These are phyloP conservation scores for Waitea zeae DNA, from an alignment of 1,284 basidiomycete species.

Conservation along the genomic window DNA sequence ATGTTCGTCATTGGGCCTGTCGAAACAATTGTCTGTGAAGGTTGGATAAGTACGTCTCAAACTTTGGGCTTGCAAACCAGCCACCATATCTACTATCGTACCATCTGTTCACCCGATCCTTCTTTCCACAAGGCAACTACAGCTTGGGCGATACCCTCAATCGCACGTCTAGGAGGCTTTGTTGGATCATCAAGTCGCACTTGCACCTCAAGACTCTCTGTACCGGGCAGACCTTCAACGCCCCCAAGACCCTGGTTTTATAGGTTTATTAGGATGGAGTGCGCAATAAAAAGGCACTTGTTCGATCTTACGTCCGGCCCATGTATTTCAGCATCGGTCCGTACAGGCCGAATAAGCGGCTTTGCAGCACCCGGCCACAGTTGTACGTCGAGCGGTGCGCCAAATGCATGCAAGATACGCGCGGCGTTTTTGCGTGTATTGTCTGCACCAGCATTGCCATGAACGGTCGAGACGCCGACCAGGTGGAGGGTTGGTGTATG, in stretches of 20 bases:
- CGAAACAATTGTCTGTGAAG: conserved; percentile 55
- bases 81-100: no score
- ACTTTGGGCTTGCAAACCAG: no score
- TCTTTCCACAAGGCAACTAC: conserved; percentile 35
- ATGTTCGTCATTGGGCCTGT: conserved; percentile 77
- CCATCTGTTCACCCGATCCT: conserved; percentile 35
- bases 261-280: neutral
- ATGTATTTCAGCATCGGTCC: conserved; percentile 20
- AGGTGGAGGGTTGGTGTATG: conserved; percentile 45
- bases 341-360: conserved; percentile 32
- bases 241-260: conserved; percentile 66
- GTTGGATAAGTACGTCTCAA: no score
- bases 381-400: conserved; percentile 31
- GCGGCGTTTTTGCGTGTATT: conserved; percentile 59
- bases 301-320: conserved; percentile 18
- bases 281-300: conserved; percentile 47
- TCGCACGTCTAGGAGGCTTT: conserved; percentile 25
- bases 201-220: conserved; percentile 26
- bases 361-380: conserved; percentile 52
- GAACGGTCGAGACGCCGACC: conserved; percentile 69
- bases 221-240: conserved; percentile 49
- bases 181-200: conserved; percentile 27
- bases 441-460: conserved; percentile 54
- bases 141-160: conserved; percentile 48
- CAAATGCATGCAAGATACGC: conserved; percentile 53